phyloP scores from a whole-genome alignment of 192 early-diverging fungal genomes.

The Coemansia sp. region DNA sequence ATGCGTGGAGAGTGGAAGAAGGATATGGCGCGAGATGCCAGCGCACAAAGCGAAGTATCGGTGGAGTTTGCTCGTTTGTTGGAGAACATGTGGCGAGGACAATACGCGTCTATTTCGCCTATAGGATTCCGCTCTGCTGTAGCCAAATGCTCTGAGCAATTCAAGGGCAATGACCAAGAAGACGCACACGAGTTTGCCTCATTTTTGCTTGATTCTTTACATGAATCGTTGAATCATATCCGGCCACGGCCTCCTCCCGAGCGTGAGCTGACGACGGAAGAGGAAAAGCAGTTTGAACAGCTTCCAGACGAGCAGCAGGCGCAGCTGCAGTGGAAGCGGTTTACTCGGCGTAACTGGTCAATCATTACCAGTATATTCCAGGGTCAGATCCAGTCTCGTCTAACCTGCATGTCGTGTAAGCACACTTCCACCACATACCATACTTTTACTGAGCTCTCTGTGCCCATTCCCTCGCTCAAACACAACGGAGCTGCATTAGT shows the following conservation, averaged over 20 bases:
- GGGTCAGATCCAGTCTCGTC: slow-evolving; percentile 56
- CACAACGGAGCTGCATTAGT: slow-evolving; percentile 7
- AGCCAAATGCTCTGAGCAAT: slow-evolving; percentile 76
- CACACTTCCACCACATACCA: slow-evolving; percentile 69
- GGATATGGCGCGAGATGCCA: slow-evolving; percentile 20
- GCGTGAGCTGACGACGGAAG: slow-evolving; percentile 44
- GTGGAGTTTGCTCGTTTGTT: slow-evolving; percentile 78
- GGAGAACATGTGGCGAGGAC: slow-evolving; percentile 76
- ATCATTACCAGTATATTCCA: slow-evolving; percentile 91
- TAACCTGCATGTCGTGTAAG: slow-evolving; percentile 41
- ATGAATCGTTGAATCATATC: slow-evolving; percentile 86
- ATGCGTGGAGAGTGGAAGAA: slow-evolving; percentile 57
- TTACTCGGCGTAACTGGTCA: slow-evolving; percentile 72
- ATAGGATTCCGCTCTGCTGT: slow-evolving; percentile 73
- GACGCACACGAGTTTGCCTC: slow-evolving; percentile 95
- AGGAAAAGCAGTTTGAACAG: slow-evolving; percentile 63
- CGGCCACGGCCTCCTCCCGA: slow-evolving; percentile 44
- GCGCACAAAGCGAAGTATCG: slow-evolving; percentile 68
- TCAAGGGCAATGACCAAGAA: slow-evolving; percentile 87
- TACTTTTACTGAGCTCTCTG: slow-evolving; percentile 87
- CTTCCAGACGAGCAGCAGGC: slow-evolving; percentile 63
- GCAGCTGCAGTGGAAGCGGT: slow-evolving; percentile 69
- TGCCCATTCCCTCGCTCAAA: slow-evolving; percentile 72
- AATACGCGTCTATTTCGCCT: slow-evolving; percentile 76
- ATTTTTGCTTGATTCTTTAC: slow-evolving; percentile 84